phyloP scores from a whole-genome alignment of 2,329 filamentous ascomycete species.

The Dryadomyces quercivorus region DNA sequence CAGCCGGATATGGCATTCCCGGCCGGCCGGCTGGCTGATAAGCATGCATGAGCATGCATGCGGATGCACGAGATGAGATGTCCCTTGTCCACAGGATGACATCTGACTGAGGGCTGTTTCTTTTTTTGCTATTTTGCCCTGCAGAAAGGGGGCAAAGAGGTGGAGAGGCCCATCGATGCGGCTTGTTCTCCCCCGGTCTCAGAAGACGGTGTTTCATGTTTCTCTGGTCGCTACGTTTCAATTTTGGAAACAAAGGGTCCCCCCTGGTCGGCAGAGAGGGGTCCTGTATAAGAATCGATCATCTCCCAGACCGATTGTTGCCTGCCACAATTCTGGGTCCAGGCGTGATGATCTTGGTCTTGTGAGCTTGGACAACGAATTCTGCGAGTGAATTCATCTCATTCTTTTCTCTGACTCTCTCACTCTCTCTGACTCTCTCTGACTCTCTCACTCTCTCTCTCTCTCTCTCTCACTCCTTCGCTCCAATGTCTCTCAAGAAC shows the following conservation, averaged over 20 bases:
- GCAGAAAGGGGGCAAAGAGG: too few species aligned
- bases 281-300: background rate
- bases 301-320: background rate
- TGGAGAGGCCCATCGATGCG: too few species aligned
- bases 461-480: background rate
- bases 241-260: background rate
- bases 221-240: background rate
- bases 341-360: background rate
- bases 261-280: too few species aligned
- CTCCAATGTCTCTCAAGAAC: constrained; percentile 25
- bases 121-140: too few species aligned
- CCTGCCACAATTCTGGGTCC: background rate
- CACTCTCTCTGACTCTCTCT: background rate
- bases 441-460: background rate
- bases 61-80: too few species aligned
- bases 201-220: background rate
- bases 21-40: too few species aligned
- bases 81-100: too few species aligned
- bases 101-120: too few species aligned
- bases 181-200: background rate
- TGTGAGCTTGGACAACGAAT: too few species aligned
- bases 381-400: too few species aligned
- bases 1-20: too few species aligned
- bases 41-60: too few species aligned
- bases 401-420: background rate